phyloP scores from a whole-genome alignment of 192 early-diverging fungal genomes.

The Mortierella claussenii region DNA sequence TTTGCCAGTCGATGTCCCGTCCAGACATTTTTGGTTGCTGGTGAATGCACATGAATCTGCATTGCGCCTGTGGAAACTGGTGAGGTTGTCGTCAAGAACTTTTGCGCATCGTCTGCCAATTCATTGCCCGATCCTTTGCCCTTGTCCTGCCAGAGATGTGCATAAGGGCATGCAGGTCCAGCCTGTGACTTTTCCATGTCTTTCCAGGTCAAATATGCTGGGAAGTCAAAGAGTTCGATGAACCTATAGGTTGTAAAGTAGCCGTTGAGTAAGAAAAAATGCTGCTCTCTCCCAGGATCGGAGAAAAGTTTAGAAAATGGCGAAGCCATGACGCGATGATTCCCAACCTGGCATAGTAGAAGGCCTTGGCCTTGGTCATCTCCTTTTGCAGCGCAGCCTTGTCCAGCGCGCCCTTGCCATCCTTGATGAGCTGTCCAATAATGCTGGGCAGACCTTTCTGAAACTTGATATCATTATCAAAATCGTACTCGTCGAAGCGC shows the following conservation, averaged over 20 bases:
- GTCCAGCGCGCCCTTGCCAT: slow-evolving; percentile 48
- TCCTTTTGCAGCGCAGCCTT: slow-evolving; percentile 58
- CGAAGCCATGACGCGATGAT: background rate
- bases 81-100: slow-evolving; percentile 30
- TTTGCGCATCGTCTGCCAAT: slow-evolving; percentile 23
- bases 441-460: slow-evolving; percentile 56
- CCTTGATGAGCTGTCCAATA: slow-evolving; percentile 52
- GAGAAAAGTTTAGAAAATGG: background rate
- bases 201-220: slow-evolving; percentile 57
- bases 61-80: slow-evolving; percentile 48
- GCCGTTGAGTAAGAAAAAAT: background rate
- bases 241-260: slow-evolving; percentile 14
- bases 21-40: slow-evolving; percentile 51
- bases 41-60: slow-evolving; percentile 52
- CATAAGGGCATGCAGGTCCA: slow-evolving; percentile 61
- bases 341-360: slow-evolving; percentile 57
- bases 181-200: slow-evolving; percentile 51
- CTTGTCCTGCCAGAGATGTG: slow-evolving; percentile 66
- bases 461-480: slow-evolving; percentile 57
- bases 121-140: slow-evolving; percentile 43
- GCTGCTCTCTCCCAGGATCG: background rate
- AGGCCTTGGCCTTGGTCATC: slow-evolving; percentile 59
- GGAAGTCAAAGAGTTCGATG: slow-evolving; percentile 57
- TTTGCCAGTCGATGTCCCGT: slow-evolving; percentile 50
- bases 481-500: slow-evolving; percentile 59